phyloP scores from a whole-genome alignment of 129 eudicot genomes.

The Lonicera japonica region DNA sequence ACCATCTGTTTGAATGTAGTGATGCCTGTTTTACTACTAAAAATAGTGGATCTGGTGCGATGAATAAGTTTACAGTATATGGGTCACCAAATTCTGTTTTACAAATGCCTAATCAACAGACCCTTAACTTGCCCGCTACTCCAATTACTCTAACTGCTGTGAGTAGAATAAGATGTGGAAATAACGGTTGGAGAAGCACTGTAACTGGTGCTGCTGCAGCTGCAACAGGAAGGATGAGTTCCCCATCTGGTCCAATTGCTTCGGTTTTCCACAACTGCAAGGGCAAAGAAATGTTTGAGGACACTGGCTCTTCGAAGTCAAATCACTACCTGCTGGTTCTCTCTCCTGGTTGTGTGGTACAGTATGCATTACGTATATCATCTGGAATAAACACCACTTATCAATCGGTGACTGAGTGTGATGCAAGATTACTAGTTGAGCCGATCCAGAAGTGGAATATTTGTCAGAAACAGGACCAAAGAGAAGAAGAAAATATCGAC shows the following conservation, averaged over 20 bases:
- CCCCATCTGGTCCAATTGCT: slow-evolving; percentile 33
- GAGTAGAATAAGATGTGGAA: slow-evolving; percentile 69
- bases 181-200: slow-evolving; percentile 58
- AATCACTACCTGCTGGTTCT: slow-evolving; percentile 32
- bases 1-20: slow-evolving; percentile 46
- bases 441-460: slow-evolving; percentile 88
- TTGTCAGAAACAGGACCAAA: slow-evolving; percentile 59
- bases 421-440: slow-evolving; percentile 56
- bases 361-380: slow-evolving; percentile 39
- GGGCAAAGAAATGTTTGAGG: too few relatives aligned
- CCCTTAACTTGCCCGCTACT: slow-evolving; percentile 29
- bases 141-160: slow-evolving; percentile 63
- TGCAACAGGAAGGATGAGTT: slow-evolving; percentile 30
- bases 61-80: slow-evolving; percentile 17
- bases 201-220: slow-evolving; percentile 66
- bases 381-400: slow-evolving; percentile 27
- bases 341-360: slow-evolving; percentile 37
- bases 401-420: slow-evolving; percentile 40
- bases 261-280: slow-evolving; percentile 29
- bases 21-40: slow-evolving; percentile 30
- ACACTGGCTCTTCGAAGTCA: slow-evolving; percentile 8
- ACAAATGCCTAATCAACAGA: slow-evolving; percentile 33
- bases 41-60: slow-evolving; percentile 23
- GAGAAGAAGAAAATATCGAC: slow-evolving; percentile 55
- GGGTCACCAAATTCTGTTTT: slow-evolving; percentile 24